A percentile compares a stretch with the other conserved stretches of the same genome.
These are phyloP conservation scores for Tieghemiomyces parasiticus DNA, from an alignment of 192 early-diverging fungal species.

Conservation along the genomic window DNA sequence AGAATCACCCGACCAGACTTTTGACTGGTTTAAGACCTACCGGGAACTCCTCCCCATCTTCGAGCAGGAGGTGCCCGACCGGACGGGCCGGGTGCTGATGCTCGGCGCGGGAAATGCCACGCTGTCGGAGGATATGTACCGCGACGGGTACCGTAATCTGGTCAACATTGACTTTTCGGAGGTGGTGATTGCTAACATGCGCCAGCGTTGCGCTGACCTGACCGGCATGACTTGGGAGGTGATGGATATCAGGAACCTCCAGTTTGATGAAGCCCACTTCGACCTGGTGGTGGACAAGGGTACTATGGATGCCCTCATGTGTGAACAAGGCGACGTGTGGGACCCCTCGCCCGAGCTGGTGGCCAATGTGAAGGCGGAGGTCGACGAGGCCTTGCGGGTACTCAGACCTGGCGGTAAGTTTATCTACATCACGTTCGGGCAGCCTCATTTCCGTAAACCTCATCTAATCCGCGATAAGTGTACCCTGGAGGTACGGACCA, in stretches of 20 bases:
- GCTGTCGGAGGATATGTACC: slow-evolving; percentile 63
- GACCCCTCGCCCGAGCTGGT: slow-evolving; percentile 59
- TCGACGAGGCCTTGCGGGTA: slow-evolving; percentile 62
- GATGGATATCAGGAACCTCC: slow-evolving; percentile 64
- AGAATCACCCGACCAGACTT: slow-evolving; percentile 22
- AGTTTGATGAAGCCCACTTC: slow-evolving; percentile 41
- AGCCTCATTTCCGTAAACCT: slow-evolving; percentile 73
- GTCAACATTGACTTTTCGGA: slow-evolving; percentile 70
- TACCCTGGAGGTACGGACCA: slow-evolving; percentile 45
- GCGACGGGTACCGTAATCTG: slow-evolving; percentile 54
- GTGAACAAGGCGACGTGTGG: slow-evolving; percentile 76
- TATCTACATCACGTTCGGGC: slow-evolving; percentile 81
- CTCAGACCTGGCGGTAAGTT: slow-evolving; percentile 63
- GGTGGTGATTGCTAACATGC: slow-evolving; percentile 67
- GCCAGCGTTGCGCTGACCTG: slow-evolving; percentile 21
- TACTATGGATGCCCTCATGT: slow-evolving; percentile 84
- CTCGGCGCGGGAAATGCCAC: slow-evolving; percentile 80
- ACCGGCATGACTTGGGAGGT: slow-evolving; percentile 32
- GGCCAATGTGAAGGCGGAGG: slow-evolving; percentile 43
- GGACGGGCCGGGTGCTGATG: slow-evolving; percentile 53
- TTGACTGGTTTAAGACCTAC: slow-evolving; percentile 88
- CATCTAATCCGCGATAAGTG: slow-evolving; percentile 52
- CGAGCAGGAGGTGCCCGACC: slow-evolving; percentile 29
- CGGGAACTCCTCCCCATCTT: slow-evolving; percentile 49
- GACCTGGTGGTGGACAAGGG: slow-evolving; percentile 81